Evolutionary conservation across 192 early-diverging fungal genomes (phyloP), one percentile per base, ranked within the genome.

Genomic region (Mortierella antarctica): DNA sequence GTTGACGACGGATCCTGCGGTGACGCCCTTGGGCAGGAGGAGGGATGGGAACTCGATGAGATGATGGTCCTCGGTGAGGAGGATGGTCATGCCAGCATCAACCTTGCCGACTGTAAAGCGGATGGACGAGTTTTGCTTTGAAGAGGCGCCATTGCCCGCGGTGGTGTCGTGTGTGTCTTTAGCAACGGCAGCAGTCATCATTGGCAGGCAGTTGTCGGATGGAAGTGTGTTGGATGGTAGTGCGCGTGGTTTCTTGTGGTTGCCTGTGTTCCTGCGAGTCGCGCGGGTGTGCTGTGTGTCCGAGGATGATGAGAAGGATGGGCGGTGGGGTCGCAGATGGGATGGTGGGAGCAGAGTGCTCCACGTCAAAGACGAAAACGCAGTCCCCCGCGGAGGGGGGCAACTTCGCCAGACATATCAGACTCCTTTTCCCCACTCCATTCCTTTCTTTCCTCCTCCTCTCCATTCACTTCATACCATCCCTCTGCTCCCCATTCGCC

Each of bases 21-120:
- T 86, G 17, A 98, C 96, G 17, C 96, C 96, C 61, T 93, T 94
- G 48, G 98, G 98, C 56, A 99, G 87, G 23, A 99, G 93, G 11
- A 97, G 86, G 8, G 98, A 93, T 4, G 98, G 98, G 73, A 99
- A 99, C 84, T 99, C 98, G 66, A 99, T 96, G 20, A 98, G 88
- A 85, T 99, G 98, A 88, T 99, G 95, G 83, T 98, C 95, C 73
- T 96, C 96, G 39, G 98, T 98, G 54, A 99, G 86, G 50, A 99
- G 88, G 74, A 97, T 94, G 41, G 96, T 92, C 94, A 96, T 95
- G 23, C 94, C 95, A 46, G 96, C 97, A 87, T 98, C 97, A 23
- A 98, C 89, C 81, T 97, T 97, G 56, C 95, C 95, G 17, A 97
- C 93, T 21, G 95, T 96, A 82, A 97, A 96, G 79, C 92, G 85